Evolutionary conservation across 768 basidiomycete species (phyloP).

Genomic region (Suillus subaureus): DNA sequence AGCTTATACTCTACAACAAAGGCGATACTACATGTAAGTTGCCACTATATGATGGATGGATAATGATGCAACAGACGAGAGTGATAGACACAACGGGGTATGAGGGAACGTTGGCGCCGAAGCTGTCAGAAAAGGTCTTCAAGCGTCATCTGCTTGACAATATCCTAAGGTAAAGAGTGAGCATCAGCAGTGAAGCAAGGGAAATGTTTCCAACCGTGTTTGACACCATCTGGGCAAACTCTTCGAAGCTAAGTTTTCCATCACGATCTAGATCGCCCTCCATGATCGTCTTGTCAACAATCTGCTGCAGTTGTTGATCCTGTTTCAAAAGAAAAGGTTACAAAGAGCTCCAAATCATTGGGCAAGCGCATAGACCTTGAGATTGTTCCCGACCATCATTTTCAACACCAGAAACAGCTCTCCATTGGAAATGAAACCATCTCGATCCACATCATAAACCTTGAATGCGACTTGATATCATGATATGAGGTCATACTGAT

Average conservation of each 20-base stretch:
- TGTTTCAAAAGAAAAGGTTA: slow-evolving; percentile 30
- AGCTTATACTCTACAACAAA: slow-evolving; percentile 5
- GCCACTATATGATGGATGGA: slow-evolving; percentile 7
- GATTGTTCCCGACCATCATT: slow-evolving; percentile 99
- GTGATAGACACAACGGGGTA: slow-evolving; percentile 4
- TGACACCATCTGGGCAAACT: slow-evolving; percentile 95
- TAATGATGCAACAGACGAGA: background rate
- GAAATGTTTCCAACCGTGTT: slow-evolving; percentile 69
- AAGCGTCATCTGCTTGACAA: slow-evolving; percentile 98
- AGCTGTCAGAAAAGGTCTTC: slow-evolving; percentile 67
- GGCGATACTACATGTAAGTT: slow-evolving; percentile 8
- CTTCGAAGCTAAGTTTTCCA: slow-evolving; percentile 96
- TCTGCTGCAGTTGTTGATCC: slow-evolving; percentile 99
- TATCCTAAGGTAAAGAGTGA: slow-evolving; percentile 64
- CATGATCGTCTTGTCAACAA: slow-evolving; percentile 99
- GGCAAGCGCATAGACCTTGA: slow-evolving; percentile 63
- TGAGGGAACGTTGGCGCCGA: background rate
- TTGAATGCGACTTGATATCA: slow-evolving; percentile 88
- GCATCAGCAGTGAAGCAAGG: slow-evolving; percentile 2
- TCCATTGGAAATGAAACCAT: slow-evolving; percentile 97
- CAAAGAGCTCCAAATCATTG: no score
- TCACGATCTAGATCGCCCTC: slow-evolving; percentile 98
- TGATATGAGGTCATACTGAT: slow-evolving; percentile 7
- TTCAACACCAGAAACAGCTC: slow-evolving; percentile 98
- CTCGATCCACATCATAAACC: slow-evolving; percentile 98